Conservation (phyloP, 2,329 filamentous ascomycete genomes). For the Apiospora koreana region DNA sequence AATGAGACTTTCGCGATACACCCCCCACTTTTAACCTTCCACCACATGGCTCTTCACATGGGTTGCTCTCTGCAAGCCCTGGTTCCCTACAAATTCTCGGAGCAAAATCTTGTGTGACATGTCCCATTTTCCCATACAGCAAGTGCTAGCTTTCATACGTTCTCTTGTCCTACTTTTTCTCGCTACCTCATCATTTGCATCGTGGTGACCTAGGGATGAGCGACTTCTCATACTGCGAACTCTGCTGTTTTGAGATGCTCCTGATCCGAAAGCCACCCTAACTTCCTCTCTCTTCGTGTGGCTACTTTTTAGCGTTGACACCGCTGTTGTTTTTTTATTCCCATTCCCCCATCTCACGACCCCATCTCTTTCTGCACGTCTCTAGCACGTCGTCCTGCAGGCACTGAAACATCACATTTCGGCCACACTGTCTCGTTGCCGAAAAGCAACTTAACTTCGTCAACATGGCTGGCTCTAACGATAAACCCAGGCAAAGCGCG, state of each 20-base stretch:
- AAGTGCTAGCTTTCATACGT: slow-evolving; percentile 7
- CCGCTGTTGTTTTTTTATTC: neutral
- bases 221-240: slow-evolving; percentile 16
- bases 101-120: slow-evolving; percentile 16
- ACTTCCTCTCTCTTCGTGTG: slow-evolving; percentile 4
- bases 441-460: slow-evolving; percentile 11
- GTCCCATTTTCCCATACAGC: slow-evolving; percentile 12
- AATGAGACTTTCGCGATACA: slow-evolving; percentile 10
- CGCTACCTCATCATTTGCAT: slow-evolving; percentile 8
- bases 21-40: slow-evolving; percentile 19
- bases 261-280: slow-evolving; percentile 17
- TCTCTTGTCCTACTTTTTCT: slow-evolving; percentile 2
- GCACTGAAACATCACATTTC: slow-evolving; percentile 7
- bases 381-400: neutral
- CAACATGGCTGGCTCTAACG: slow-evolving; percentile 50
- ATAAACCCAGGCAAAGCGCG: slow-evolving; percentile 52
- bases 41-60: slow-evolving; percentile 19
- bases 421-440: slow-evolving; percentile 1
- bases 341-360: slow-evolving; percentile 7
- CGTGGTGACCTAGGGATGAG: slow-evolving; percentile 17
- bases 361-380: slow-evolving; percentile 7
- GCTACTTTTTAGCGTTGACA: slow-evolving; percentile 8
- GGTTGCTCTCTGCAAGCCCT: slow-evolving; percentile 13
- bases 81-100: slow-evolving; percentile 10
- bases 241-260: slow-evolving; percentile 16